Conservation (phyloP, 148 eudicot genomes). For the Rhododendron vialii region DNA sequence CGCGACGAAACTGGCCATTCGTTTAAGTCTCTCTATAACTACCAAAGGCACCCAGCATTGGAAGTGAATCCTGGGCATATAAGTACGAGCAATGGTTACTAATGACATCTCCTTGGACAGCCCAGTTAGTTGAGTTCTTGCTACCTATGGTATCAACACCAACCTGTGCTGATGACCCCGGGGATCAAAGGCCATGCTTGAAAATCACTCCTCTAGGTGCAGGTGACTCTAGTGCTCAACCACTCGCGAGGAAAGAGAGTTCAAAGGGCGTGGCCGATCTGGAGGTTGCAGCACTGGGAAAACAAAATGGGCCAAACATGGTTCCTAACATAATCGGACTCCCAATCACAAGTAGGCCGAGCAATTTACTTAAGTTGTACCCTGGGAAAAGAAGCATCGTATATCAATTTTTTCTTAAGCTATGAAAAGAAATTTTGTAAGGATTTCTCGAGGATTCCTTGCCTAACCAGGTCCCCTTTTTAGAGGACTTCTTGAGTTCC, state of each 20-base stretch:
- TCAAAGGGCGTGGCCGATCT: neutral
- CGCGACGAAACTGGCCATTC: neutral
- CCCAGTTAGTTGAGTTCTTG: too few relatives aligned
- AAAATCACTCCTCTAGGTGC: neutral
- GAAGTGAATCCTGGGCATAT: too few relatives aligned
- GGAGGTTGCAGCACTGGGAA: neutral
- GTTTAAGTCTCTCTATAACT: too few relatives aligned
- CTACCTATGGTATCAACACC: neutral
- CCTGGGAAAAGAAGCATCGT: too few relatives aligned
- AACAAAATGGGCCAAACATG: neutral
- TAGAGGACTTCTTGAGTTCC: too few relatives aligned
- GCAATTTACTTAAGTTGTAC: neutral
- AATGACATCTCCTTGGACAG: too few relatives aligned
- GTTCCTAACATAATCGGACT: neutral
- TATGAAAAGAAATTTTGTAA: too few relatives aligned
- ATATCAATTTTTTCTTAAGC: too few relatives aligned
- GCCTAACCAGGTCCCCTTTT: too few relatives aligned
- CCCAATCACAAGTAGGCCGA: neutral
- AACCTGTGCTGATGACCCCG: neutral
- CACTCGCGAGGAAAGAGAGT: neutral
- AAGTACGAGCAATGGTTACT: too few relatives aligned
- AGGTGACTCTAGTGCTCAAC: neutral
- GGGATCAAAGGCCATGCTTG: neutral
- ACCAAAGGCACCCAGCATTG: too few relatives aligned
- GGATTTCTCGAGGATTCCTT: too few relatives aligned